Evolutionary conservation across 1,284 basidiomycete species (phyloP).

Genomic region (Vanrija pseudolonga): DNA sequence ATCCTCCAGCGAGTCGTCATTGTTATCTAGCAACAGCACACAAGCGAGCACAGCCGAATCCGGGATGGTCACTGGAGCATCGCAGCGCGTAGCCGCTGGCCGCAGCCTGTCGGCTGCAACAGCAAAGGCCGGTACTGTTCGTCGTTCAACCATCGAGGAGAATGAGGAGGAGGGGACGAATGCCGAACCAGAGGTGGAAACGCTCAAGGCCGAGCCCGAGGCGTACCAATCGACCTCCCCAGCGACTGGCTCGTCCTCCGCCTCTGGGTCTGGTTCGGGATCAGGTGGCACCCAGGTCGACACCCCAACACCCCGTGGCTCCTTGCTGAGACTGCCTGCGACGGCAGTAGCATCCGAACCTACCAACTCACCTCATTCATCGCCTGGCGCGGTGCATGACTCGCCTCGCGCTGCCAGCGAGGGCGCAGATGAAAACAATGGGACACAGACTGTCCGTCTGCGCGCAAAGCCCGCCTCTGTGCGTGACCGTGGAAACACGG

Average conservation of each 20-base stretch:
- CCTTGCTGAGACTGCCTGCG: no score
- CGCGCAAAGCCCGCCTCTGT: background rate
- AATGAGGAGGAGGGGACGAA: conserved; percentile 26
- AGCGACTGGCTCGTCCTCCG: background rate
- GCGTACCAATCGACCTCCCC: background rate
- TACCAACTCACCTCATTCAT: background rate
- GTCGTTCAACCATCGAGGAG: conserved; percentile 37
- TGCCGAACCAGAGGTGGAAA: conserved; percentile 5
- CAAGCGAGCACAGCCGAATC: conserved; percentile 7
- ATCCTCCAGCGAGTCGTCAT: conserved; percentile 15
- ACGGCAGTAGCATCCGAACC: background rate
- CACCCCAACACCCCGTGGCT: conserved; percentile 3
- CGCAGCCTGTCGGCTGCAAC: conserved; percentile 6
- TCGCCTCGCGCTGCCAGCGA: conserved; percentile 1
- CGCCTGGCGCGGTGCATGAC: no score
- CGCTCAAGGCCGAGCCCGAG: conserved; percentile 12
- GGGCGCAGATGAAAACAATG: conserved; percentile 1
- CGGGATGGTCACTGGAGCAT: conserved; percentile 3
- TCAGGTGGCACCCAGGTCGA: conserved; percentile 3
- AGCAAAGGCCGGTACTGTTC: conserved; percentile 18
- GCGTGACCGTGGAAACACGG: background rate
- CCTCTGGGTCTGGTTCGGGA: background rate
- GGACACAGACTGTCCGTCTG: no score
- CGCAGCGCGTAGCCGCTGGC: conserved; percentile 9
- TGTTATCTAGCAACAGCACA: conserved; percentile 7